Conservation (phyloP, 805 yeast genomes). For the Kluyveromyces lactis region DNA sequence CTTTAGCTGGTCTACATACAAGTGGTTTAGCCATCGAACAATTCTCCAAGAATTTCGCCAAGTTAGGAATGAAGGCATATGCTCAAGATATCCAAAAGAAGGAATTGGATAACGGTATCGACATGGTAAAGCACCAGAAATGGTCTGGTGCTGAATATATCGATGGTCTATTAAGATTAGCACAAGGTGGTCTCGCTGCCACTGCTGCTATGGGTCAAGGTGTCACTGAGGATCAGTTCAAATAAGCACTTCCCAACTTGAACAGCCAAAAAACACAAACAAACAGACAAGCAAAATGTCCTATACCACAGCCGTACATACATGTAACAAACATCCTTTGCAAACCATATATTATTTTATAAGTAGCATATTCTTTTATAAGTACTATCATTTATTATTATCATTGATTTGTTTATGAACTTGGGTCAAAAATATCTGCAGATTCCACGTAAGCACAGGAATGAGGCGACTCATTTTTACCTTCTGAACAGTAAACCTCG, state of each 20-base stretch:
- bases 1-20: slow-evolving; percentile 94
- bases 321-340: too few relatives aligned
- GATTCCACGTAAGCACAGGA: too few relatives aligned
- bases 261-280: too few relatives aligned
- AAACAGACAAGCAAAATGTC: too few relatives aligned
- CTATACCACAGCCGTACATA: too few relatives aligned
- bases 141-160: slow-evolving; percentile 99
- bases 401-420: too few relatives aligned
- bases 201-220: slow-evolving; percentile 99
- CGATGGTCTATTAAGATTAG: slow-evolving; percentile 81
- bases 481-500: too few relatives aligned
- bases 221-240: slow-evolving; percentile 95
- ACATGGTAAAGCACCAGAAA: slow-evolving; percentile 94
- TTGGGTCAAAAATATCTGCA: too few relatives aligned
- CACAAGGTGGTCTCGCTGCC: slow-evolving; percentile 88
- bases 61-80: slow-evolving; percentile 91
- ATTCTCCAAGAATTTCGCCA: slow-evolving; percentile 69
- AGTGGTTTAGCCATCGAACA: slow-evolving; percentile 86
- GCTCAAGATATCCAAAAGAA: slow-evolving; percentile 80
- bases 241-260: slow-evolving; percentile 19
- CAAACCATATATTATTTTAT: too few relatives aligned
- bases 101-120: slow-evolving; percentile 84
- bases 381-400: too few relatives aligned
- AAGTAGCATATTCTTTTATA: too few relatives aligned
- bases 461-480: too few relatives aligned